These are phyloP conservation scores for Hyphopichia fennica DNA, from an alignment of 1,139 yeast species.

Conservation along the genomic window DNA sequence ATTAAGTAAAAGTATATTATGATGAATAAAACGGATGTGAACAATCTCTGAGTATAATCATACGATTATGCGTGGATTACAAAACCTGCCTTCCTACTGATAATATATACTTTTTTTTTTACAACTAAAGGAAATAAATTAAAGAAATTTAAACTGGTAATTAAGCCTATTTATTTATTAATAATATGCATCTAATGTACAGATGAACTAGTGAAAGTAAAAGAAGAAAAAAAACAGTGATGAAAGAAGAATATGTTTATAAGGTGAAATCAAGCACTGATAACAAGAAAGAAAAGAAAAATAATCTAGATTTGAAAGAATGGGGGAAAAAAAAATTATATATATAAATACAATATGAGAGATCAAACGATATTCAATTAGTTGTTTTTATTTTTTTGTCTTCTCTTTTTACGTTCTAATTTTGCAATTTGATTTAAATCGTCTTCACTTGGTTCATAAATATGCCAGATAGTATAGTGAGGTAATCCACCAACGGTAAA, in stretches of 20 bases:
- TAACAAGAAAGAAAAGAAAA: background rate
- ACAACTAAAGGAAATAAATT: too few relatives aligned
- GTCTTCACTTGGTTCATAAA: conserved; percentile 88
- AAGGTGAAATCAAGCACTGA: background rate
- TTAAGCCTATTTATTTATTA: too few relatives aligned
- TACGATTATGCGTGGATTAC: conserved; percentile 46
- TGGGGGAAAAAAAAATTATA: background rate
- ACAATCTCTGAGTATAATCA: conserved; percentile 52
- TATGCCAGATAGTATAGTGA: conserved; percentile 87
- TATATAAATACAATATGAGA: conserved; percentile 2
- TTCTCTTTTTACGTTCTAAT: conserved; percentile 68
- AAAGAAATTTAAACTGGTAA: too few relatives aligned
- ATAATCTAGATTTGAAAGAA: background rate
- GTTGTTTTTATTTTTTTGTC: conserved; percentile 21
- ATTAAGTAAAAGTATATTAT: conserved; percentile 18
- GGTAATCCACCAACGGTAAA: conserved; percentile 83
- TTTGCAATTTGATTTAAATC: conserved; percentile 74
- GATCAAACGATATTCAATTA: background rate
- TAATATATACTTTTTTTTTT: conserved; percentile 4
- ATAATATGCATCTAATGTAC: too few relatives aligned
- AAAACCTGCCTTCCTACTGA: conserved; percentile 59
- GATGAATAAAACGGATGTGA: conserved; percentile 55
- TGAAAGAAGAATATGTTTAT: background rate
- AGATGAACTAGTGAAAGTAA: too few relatives aligned
- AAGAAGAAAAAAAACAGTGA: background rate